Evolutionary conservation across 306 rosid genomes (phyloP).

Genomic region (Cyclanthera cordifolia): DNA sequence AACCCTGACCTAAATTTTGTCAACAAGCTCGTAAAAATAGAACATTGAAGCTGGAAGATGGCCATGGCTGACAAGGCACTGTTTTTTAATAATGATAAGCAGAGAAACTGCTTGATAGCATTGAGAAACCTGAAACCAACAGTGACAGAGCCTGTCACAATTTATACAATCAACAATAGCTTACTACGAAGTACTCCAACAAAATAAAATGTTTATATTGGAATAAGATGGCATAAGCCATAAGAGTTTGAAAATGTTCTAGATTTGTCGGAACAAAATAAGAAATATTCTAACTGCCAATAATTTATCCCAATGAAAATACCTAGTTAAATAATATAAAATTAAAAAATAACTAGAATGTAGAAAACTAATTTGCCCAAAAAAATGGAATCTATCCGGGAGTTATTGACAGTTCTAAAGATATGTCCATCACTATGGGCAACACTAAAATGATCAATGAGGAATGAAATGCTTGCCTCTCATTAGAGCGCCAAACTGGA

Average conservation of each 20-base stretch:
- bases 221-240: neutral
- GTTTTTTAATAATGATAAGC: slow-evolving; percentile 87
- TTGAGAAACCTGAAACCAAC: slow-evolving; percentile 63
- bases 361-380: neutral
- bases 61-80: slow-evolving; percentile 93
- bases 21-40: slow-evolving; percentile 71
- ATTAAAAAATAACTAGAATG: neutral
- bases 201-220: neutral
- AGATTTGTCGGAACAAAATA: neutral
- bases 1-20: slow-evolving; percentile 80
- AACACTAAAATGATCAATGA: neutral
- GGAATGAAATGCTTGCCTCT: slow-evolving; percentile 48
- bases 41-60: slow-evolving; percentile 94
- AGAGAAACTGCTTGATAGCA: slow-evolving; percentile 83
- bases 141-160: slow-evolving; percentile 22
- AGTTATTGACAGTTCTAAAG: neutral
- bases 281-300: neutral
- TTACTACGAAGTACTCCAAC: neutral
- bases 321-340: neutral
- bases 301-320: neutral
- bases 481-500: slow-evolving; percentile 67
- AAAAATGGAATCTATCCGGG: neutral
- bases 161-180: slow-evolving; percentile 16
- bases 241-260: neutral
- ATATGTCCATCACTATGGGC: neutral